These are phyloP conservation scores for Groenewaldozyma salmanticensis DNA, from an alignment of 805 yeast species.

Conservation along the genomic window DNA sequence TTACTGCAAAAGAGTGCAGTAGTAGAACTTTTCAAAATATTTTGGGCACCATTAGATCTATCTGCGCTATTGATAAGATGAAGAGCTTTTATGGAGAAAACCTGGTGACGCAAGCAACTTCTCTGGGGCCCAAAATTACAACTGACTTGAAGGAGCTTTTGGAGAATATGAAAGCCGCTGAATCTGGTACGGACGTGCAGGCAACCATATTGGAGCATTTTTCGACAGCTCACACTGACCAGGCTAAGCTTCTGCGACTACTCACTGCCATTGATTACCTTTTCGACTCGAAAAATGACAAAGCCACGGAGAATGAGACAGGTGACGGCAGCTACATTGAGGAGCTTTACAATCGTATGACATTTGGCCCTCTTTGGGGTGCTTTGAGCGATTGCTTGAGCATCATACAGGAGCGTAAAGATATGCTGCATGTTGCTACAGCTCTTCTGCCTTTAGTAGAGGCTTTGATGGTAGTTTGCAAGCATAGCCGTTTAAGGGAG, in stretches of 20 bases:
- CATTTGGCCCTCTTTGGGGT: constrained; percentile 76
- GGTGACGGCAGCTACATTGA: constrained; percentile 13
- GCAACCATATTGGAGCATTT: constrained; percentile 53
- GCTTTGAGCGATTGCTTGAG: constrained; percentile 66
- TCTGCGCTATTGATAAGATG: constrained; percentile 53
- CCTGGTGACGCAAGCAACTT: constrained; percentile 53
- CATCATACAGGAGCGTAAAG: constrained; percentile 48
- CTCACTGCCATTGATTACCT: constrained; percentile 82
- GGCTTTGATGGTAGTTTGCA: constrained; percentile 92
- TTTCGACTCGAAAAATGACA: constrained; percentile 35
- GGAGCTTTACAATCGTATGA: constrained; percentile 51
- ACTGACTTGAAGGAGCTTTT: constrained; percentile 44
- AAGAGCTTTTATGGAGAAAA: constrained; percentile 57
- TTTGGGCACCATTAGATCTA: constrained; percentile 67
- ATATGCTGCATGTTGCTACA: constrained; percentile 59
- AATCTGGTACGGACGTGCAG: constrained; percentile 38
- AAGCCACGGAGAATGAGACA: constrained; percentile 17
- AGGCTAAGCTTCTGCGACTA: constrained; percentile 76
- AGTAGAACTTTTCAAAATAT: constrained; percentile 79
- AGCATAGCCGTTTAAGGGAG: constrained; percentile 61
- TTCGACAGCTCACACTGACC: constrained; percentile 74
- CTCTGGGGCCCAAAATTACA: constrained; percentile 45
- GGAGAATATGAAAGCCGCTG: constrained; percentile 32
- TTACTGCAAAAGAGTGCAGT: constrained; percentile 76
- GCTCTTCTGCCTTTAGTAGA: constrained; percentile 80